Evolutionary conservation across 2,329 filamentous ascomycete species (phyloP).

Genomic region (Sclerotinia subarctica): DNA sequence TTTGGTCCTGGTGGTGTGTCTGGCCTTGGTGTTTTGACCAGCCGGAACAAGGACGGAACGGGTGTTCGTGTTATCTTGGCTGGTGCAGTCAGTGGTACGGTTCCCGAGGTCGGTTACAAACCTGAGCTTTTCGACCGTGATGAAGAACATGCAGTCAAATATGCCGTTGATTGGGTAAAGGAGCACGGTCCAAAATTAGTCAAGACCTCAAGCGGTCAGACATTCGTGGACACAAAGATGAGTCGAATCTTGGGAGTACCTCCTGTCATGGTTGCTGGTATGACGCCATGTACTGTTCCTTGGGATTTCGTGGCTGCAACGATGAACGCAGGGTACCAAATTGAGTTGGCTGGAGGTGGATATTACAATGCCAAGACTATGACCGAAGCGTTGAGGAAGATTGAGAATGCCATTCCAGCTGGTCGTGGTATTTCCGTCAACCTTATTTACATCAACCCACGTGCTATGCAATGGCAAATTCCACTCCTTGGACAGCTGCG

Average conservation of each 20-base stretch:
- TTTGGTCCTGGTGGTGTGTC: constrained; percentile 97
- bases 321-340: constrained; percentile 93
- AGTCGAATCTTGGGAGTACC: constrained; percentile 80
- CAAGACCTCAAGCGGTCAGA: constrained; percentile 83
- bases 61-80: constrained; percentile 95
- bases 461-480: constrained; percentile 90
- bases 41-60: constrained; percentile 98
- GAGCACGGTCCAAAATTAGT: constrained; percentile 91
- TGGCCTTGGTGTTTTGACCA: constrained; percentile 90
- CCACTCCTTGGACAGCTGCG: constrained; percentile 76
- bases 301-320: constrained; percentile 91
- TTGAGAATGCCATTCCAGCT: constrained; percentile 77
- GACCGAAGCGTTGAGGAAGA: constrained; percentile 78
- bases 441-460: constrained; percentile 85
- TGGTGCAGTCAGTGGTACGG: constrained; percentile 86
- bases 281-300: constrained; percentile 86
- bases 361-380: constrained; percentile 82
- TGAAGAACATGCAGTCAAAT: constrained; percentile 90
- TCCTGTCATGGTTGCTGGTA: constrained; percentile 86
- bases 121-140: constrained; percentile 96
- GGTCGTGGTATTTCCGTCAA: constrained; percentile 88
- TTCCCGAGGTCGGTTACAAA: constrained; percentile 93
- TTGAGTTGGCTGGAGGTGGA: constrained; percentile 84
- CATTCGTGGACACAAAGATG: constrained; percentile 96
- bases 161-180: constrained; percentile 95